Base-by-base conservation (phyloP, 192 early-diverging fungal species). In the Coemansia sp. region DNA sequence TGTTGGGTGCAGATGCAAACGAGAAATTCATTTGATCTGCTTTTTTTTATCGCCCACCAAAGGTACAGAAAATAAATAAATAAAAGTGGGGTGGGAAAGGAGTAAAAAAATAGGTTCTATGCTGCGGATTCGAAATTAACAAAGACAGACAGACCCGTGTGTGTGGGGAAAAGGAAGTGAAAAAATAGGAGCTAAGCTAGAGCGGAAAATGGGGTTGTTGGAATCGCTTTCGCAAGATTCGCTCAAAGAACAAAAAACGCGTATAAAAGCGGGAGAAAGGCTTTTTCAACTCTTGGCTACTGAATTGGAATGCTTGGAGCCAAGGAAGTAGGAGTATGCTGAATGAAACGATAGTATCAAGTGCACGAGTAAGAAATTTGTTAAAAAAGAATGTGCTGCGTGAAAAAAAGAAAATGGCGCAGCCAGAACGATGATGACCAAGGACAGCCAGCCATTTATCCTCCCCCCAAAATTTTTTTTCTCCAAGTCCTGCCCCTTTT, bases 1-100 rank as follows among this genome's bases (percentile, higher is more conserved):
- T 81, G 21, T 73, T 72, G 26, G 78, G 78, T 37, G 78, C 78
- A 61, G 78, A 81, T 67, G 78, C 78, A 69, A 81, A 81, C 39
- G 78, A 81, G 66, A 81, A 81, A 64, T 81, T 81, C 78, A 81
- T 81, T 63, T 58, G 60, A 65, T 67, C 46, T 46, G 28, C 50
- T 31, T 46, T 46, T 45, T 45, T 45, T 21, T 43, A n/a, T 18
- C 14, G 18, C 16, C 42, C n/a, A 7, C n/a, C 18, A 40, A 1
- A 18, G 9, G 10, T 43, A 4, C 13, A 13, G n/a, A 28, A 21
- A 31, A 62, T 45, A 62, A 9, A 34, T 38, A 43, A 58, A 60
- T 26, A 40, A 62, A 36, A 36, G 40, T 55, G 43, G 21, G 43
- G 43, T 46, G 43, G 43, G 43, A 46, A 51, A 28, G 24, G 14